phyloP scores from a whole-genome alignment of 148 eudicot species.

The Diospyros kaki region DNA sequence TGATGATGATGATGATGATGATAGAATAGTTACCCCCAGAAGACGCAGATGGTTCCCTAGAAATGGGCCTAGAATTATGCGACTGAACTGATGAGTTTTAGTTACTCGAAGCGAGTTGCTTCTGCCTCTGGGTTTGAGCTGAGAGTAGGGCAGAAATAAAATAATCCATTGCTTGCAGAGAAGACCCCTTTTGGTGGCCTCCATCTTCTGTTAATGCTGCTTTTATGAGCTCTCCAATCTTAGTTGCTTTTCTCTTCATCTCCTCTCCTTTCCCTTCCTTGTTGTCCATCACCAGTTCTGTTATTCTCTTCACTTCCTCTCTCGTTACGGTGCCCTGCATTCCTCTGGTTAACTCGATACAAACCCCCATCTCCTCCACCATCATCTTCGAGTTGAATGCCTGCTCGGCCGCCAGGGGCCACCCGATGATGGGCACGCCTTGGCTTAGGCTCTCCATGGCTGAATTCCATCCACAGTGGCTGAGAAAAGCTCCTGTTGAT shows the following conservation, averaged over 20 bases:
- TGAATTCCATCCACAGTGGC: conserved; percentile 74
- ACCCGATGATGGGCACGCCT: conserved; percentile 61
- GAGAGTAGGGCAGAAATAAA: conserved; percentile 27
- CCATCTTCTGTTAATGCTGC: conserved; percentile 32
- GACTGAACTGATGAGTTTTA: too few relatives aligned
- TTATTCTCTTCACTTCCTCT: conserved; percentile 40
- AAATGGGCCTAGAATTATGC: too few relatives aligned
- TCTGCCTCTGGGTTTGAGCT: too few relatives aligned
- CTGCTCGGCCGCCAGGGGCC: conserved; percentile 65
- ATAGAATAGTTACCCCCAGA: too few relatives aligned
- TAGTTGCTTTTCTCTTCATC: conserved; percentile 55
- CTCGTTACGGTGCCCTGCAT: conserved; percentile 21
- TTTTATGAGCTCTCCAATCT: conserved; percentile 36
- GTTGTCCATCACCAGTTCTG: conserved; percentile 41
- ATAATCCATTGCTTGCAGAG: conserved; percentile 37
- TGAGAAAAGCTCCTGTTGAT: conserved; percentile 52
- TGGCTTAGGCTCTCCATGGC: conserved; percentile 61
- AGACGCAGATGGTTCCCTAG: too few relatives aligned
- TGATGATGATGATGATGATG: too few relatives aligned
- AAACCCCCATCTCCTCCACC: conserved; percentile 62
- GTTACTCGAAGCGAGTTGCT: too few relatives aligned
- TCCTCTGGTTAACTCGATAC: conserved; percentile 63
- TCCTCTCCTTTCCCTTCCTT: not conserved
- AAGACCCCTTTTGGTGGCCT: conserved; percentile 28
- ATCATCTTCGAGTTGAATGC: conserved; percentile 63